Conservation (phyloP, 148 eudicot genomes). For the Hydrangea macrophylla region DNA sequence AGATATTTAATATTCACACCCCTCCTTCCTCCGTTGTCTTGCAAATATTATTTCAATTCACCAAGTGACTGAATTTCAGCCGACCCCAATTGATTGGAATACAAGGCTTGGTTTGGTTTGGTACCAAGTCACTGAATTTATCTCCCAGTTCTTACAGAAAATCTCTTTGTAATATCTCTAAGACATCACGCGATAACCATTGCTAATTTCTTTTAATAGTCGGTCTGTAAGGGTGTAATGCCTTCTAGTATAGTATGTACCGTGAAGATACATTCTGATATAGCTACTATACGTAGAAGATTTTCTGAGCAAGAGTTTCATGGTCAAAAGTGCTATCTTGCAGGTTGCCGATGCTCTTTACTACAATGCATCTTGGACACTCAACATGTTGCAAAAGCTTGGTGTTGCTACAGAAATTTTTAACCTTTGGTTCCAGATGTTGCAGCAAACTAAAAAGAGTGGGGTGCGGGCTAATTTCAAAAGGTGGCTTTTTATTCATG, state of each 20-base stretch:
- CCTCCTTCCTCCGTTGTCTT: too few relatives aligned
- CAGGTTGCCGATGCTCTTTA: conserved; percentile 94
- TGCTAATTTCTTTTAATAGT: neutral
- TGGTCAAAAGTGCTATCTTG: conserved; percentile 9
- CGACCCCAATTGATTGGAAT: too few relatives aligned
- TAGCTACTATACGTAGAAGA: neutral
- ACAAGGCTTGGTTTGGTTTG: too few relatives aligned
- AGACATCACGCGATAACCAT: neutral
- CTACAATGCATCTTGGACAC: conserved; percentile 79
- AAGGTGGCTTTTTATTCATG: conserved; percentile 38
- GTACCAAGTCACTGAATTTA: too few relatives aligned
- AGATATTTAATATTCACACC: too few relatives aligned
- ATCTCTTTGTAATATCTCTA: too few relatives aligned
- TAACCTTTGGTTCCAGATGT: conserved; percentile 94
- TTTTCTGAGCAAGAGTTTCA: neutral
- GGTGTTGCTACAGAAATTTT: conserved; percentile 82
- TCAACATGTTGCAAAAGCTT: conserved; percentile 75
- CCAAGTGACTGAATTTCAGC: too few relatives aligned
- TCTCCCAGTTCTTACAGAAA: too few relatives aligned
- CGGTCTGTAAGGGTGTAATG: neutral
- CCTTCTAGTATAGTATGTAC: neutral
- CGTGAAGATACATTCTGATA: too few relatives aligned
- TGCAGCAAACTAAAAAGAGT: conserved; percentile 81
- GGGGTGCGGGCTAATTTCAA: conserved; percentile 74
- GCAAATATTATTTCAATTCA: too few relatives aligned